phyloP scores from a whole-genome alignment of 2,329 filamentous ascomycete species.

The Cladosporium sp. region DNA sequence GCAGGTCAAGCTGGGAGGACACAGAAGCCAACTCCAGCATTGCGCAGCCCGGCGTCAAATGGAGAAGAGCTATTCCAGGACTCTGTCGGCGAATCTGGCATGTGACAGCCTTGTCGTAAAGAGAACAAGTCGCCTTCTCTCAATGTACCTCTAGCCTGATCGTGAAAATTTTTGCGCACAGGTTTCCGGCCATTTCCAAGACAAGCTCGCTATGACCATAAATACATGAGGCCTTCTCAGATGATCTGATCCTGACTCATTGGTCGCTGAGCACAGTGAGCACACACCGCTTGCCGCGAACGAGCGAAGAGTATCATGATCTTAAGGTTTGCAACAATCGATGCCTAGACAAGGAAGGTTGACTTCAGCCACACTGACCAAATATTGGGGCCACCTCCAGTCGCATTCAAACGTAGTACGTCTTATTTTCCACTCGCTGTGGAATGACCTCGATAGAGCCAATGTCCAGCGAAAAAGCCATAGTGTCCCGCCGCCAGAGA shows the following conservation, averaged over 20 bases:
- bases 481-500: conserved; percentile 56
- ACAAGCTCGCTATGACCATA: conserved; percentile 43
- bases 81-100: conserved; percentile 52
- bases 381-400: too few species aligned
- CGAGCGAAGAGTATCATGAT: too few species aligned
- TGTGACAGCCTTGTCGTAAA: conserved; percentile 63
- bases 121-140: conserved; percentile 67
- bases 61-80: conserved; percentile 42
- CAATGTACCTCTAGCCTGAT: conserved; percentile 62
- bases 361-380: too few species aligned
- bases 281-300: too few species aligned
- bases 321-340: too few species aligned
- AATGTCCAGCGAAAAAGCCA: conserved; percentile 67
- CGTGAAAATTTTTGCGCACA: conserved; percentile 63
- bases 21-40: conserved; percentile 61
- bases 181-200: conserved; percentile 70
- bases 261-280: background rate
- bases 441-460: conserved; percentile 72
- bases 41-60: conserved; percentile 47
- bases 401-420: too few species aligned
- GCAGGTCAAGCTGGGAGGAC: conserved; percentile 57
- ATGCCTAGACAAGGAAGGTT: too few species aligned
- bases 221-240: too few species aligned
- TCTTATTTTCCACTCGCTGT: conserved; percentile 60
- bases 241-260: conserved; percentile 54